Percentiles rank a stretch among this genome's conserved stretches.
Conservation (phyloP, 1,284 basidiomycete genomes). For the Testicularia cyperi region DNA sequence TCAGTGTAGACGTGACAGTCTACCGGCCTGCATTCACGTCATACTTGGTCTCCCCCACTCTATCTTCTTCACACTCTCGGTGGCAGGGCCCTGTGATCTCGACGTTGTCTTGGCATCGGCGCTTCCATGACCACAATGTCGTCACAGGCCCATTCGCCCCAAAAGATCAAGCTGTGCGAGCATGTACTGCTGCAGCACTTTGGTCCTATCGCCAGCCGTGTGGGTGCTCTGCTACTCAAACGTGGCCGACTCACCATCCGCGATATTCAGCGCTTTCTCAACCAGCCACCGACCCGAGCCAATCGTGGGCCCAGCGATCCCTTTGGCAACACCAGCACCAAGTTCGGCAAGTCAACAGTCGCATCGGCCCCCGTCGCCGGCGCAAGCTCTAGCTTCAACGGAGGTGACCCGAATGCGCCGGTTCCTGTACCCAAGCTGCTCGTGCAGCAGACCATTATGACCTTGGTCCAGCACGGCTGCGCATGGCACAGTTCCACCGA, state of each 20-base stretch:
- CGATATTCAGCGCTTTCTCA: conserved; percentile 57
- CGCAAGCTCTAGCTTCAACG: conserved; percentile 28
- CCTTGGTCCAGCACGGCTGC: conserved; percentile 84
- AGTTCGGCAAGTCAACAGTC: conserved; percentile 14
- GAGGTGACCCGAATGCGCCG: conserved; percentile 66
- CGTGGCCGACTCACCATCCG: conserved; percentile 77
- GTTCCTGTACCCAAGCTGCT: conserved; percentile 67
- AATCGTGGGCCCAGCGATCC: conserved; percentile 29
- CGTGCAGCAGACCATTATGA: conserved; percentile 73
- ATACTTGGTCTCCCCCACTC: too few species aligned
- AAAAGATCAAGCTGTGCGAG: conserved; percentile 66
- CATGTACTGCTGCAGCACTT: conserved; percentile 78
- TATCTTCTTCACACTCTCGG: too few species aligned
- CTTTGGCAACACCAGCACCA: conserved; percentile 10
- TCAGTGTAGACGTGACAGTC: too few species aligned
- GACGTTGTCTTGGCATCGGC: too few species aligned
- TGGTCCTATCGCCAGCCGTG: conserved; percentile 71
- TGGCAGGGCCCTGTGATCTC: too few species aligned
- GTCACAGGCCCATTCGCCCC: conserved; percentile 39
- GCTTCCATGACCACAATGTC: conserved; percentile 8
- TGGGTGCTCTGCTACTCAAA: conserved; percentile 78
- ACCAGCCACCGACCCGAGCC: conserved; percentile 24
- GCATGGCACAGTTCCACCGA: conserved; percentile 58
- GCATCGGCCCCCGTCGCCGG: conserved; percentile 24
- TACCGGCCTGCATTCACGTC: too few species aligned